Evolutionary conservation across 345 rosid species (phyloP).

Genomic region (Gossypium turneri): DNA sequence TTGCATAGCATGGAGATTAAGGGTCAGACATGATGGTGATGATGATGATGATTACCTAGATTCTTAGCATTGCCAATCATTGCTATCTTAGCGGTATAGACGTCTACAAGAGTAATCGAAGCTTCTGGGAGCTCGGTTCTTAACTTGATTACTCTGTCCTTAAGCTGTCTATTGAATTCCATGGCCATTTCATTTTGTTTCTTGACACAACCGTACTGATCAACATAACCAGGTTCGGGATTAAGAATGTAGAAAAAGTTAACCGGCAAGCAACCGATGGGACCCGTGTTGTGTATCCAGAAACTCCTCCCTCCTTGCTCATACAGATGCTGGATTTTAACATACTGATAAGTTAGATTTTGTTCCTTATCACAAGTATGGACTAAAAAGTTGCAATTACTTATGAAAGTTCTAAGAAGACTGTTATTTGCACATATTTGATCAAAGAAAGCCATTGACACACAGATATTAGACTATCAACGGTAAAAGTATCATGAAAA

Average conservation of each 20-base stretch:
- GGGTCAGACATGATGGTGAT: no score
- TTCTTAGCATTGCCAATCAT: conserved; percentile 62
- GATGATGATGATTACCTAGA: conserved; percentile 40
- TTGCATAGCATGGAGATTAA: neutral
- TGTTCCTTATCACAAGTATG: neutral
- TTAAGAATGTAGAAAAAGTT: conserved; percentile 60
- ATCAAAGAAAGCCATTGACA: neutral
- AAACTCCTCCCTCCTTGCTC: conserved; percentile 50
- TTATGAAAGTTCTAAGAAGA: neutral
- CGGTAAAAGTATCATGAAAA: no score
- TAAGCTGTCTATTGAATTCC: conserved; percentile 74
- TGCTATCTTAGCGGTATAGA: conserved; percentile 65
- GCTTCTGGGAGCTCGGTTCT: conserved; percentile 69
- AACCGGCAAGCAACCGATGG: conserved; percentile 82
- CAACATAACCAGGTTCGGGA: conserved; percentile 72
- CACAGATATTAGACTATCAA: neutral
- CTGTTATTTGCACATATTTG: neutral
- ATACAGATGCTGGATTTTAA: conserved; percentile 36
- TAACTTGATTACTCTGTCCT: conserved; percentile 52
- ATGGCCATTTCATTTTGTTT: conserved; percentile 73
- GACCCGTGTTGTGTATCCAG: conserved; percentile 87
- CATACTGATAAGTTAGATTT: neutral
- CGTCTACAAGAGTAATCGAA: conserved; percentile 75
- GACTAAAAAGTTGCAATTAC: neutral
- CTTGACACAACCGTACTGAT: conserved; percentile 68